Evolutionary conservation across 257 asterid species (phyloP).

Genomic region (Solanum bulbocastanum): DNA sequence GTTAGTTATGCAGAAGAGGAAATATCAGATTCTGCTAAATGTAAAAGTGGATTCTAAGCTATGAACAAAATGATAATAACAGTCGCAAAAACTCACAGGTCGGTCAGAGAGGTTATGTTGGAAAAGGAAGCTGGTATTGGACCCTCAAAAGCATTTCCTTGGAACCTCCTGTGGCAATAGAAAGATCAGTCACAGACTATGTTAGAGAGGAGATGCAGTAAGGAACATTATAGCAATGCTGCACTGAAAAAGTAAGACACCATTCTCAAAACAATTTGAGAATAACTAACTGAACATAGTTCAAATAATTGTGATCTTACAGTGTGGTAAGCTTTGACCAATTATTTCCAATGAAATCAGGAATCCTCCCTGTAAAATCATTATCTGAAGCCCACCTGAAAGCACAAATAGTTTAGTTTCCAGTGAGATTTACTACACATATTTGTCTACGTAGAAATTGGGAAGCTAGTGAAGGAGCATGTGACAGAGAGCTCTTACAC

Average conservation of each 20-base stretch:
- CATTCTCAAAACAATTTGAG: not conserved
- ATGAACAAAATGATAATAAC: not conserved
- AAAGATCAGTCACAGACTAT: not conserved
- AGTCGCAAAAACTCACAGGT: conserved; percentile 36
- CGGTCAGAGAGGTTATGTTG: conserved; percentile 44
- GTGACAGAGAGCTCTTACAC: conserved; percentile 24
- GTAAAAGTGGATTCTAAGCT: not conserved
- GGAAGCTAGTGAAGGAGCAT: not conserved
- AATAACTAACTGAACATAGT: not conserved
- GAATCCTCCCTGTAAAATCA: conserved; percentile 57
- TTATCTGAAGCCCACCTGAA: conserved; percentile 61
- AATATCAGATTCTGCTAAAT: conserved; percentile 4
- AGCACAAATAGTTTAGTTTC: conserved; percentile 2
- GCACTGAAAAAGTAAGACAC: not conserved
- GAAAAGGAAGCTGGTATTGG: conserved; percentile 59
- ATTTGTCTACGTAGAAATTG: not conserved
- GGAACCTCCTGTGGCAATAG: conserved; percentile 44
- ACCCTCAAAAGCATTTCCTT: conserved; percentile 73
- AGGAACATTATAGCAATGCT: not conserved
- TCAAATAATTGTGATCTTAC: conserved; percentile 27
- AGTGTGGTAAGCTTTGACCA: conserved; percentile 37
- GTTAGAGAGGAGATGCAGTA: not conserved
- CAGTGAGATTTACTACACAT: not conserved
- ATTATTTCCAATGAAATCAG: conserved; percentile 57
- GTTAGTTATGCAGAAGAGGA: not conserved